These are phyloP conservation scores for Sporothrix inflata DNA, from an alignment of 2,329 filamentous ascomycete genomes.

Conservation along the genomic window DNA sequence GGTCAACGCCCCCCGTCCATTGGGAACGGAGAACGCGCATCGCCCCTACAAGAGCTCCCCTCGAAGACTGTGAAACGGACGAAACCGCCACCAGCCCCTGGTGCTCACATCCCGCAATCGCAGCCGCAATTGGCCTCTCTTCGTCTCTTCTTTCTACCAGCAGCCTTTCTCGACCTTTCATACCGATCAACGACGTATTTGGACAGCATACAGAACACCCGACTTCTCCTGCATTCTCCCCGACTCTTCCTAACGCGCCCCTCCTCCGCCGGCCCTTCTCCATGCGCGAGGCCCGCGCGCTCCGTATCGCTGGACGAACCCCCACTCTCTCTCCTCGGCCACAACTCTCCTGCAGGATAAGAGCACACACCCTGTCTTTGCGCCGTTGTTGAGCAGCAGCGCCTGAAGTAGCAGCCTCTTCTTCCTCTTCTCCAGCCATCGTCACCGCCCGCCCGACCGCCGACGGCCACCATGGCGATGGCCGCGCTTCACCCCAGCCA, in stretches of 20 bases:
- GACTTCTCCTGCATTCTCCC: not conserved
- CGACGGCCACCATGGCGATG: slow-evolving; percentile 23
- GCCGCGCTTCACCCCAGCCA: slow-evolving; percentile 28
- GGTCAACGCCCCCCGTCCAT: not conserved
- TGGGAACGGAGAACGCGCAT: slow-evolving; percentile 9
- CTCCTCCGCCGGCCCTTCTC: not conserved
- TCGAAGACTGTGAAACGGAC: slow-evolving; percentile 27
- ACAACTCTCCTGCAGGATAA: slow-evolving; percentile 1
- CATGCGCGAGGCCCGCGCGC: not conserved
- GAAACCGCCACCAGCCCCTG: slow-evolving; percentile 28
- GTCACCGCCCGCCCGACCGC: not conserved
- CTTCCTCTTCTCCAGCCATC: too few species aligned
- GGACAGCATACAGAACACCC: not conserved
- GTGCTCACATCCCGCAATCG: slow-evolving; percentile 19
- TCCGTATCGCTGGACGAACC: slow-evolving; percentile 12
- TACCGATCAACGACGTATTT: not conserved
- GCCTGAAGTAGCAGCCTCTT: not conserved
- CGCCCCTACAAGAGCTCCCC: not conserved
- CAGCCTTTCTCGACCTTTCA: not conserved
- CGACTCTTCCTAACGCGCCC: not conserved
- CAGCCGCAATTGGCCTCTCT: not conserved
- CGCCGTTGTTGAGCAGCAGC: not conserved
- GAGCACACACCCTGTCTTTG: not conserved
- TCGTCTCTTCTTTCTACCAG: not conserved
- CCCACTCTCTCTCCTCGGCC: not conserved